phyloP scores from a whole-genome alignment of 805 yeast genomes.

The Candida tallmaniae region DNA sequence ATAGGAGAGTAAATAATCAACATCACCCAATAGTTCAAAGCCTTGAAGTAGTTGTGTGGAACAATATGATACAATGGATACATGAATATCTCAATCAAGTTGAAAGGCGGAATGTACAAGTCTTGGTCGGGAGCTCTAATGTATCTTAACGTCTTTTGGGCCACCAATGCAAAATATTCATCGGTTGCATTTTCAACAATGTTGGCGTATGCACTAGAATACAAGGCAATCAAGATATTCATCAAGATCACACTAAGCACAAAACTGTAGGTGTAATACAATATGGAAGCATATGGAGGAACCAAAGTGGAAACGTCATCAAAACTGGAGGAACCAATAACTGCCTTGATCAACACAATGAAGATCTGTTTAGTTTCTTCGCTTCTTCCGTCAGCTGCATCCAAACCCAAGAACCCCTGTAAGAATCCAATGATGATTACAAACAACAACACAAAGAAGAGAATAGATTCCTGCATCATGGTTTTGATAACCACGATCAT shows the following conservation, averaged over 20 bases:
- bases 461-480: slow-evolving; percentile 83
- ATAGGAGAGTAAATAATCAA: slow-evolving; percentile 64
- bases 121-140: slow-evolving; percentile 86
- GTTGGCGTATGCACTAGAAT: slow-evolving; percentile 76
- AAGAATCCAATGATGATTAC: slow-evolving; percentile 75
- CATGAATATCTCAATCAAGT: slow-evolving; percentile 56
- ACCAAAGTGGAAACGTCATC: slow-evolving; percentile 66
- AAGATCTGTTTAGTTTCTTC: slow-evolving; percentile 68
- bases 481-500: slow-evolving; percentile 81
- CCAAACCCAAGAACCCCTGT: slow-evolving; percentile 84
- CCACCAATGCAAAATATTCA: slow-evolving; percentile 79
- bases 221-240: slow-evolving; percentile 80
- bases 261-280: slow-evolving; percentile 75
- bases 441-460: slow-evolving; percentile 69
- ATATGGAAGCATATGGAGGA: slow-evolving; percentile 78
- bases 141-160: slow-evolving; percentile 78
- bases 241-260: slow-evolving; percentile 69
- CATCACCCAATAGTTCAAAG: slow-evolving; percentile 56
- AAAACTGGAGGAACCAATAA: slow-evolving; percentile 72
- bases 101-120: slow-evolving; percentile 82
- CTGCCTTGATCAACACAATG: slow-evolving; percentile 61
- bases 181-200: slow-evolving; percentile 80
- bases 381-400: slow-evolving; percentile 79
- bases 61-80: slow-evolving; percentile 31
- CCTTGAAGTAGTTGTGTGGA: slow-evolving; percentile 26